Base-by-base conservation (phyloP, 331 rosid species). In the Stylosanthes scabra region DNA sequence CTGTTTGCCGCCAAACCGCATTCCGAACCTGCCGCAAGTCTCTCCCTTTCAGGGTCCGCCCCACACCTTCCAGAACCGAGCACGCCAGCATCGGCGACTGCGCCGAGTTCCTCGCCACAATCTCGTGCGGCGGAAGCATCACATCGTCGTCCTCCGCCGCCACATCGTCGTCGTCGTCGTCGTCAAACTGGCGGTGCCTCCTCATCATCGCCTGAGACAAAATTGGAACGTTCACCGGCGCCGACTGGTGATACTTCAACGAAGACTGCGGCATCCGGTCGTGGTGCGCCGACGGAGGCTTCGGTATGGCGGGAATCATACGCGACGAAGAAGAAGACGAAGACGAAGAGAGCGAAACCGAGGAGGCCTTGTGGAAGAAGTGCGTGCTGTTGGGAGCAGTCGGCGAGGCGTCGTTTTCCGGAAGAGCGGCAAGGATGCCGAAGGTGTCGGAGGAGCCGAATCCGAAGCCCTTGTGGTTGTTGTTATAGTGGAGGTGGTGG, bases 21-120 rank as follows among this genome's bases (percentile, higher is more conserved):
- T 88, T 88, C 72, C 98, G 86, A 66, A 93, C 96, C 77, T 74
- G 90, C 16, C 97, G 89, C 79, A 90, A 83, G 77, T 93, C 98
- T 58, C 96, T 87, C 1, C 98, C 97, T 63, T 93, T 90, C 71
- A 90, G 81, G 11, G 97, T 90, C 74, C 98, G 83, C 25, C 98
- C 96, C 0, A 72, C 90, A 3, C 98, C 98, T 82, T 90, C 98
- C 0, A 93, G 93, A 60, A 90, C 90, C 11, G 97, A 93, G 66
- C 42, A 85, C 15, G 98, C 83, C 13, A 87, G 76, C 86, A 70
- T 45, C 11, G 91, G 86, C 46, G 89, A 74, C n/a, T 72, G 85
- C 16, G 86, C 71, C 44, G 68, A 65, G 14, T 83, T 86, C 41
- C 86, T 83, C 0, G 88, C 88, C 9, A 90, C 90, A 34, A 81